Evolutionary conservation across 148 eudicot genomes (phyloP).

Genomic region (Rhododendron ferrugineum): DNA sequence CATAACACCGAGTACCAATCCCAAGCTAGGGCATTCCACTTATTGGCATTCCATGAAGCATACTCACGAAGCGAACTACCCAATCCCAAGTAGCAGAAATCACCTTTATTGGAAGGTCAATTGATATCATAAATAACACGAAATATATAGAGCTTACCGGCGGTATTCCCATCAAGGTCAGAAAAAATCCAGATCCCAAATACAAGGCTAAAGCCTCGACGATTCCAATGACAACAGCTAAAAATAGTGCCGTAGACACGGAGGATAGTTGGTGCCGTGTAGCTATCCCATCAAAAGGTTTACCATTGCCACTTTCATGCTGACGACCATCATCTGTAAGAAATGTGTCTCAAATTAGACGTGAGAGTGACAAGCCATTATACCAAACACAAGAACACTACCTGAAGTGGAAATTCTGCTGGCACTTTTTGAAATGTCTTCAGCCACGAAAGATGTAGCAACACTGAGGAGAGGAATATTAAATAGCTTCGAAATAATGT

Average conservation of each 20-base stretch:
- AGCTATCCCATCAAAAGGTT: conserved; percentile 19
- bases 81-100: background rate
- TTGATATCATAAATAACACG: background rate
- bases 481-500: conserved; percentile 80
- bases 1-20: background rate
- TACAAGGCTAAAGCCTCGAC: conserved; percentile 75
- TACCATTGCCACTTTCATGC: conserved; percentile 33
- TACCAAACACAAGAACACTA: conserved; percentile 12
- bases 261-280: conserved; percentile 77
- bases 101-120: background rate
- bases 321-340: conserved; percentile 17
- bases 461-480: conserved; percentile 97
- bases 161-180: conserved; percentile 81
- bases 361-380: background rate
- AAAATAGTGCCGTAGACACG: conserved; percentile 78
- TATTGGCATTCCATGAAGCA: background rate
- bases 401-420: conserved; percentile 32
- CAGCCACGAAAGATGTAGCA: conserved; percentile 94
- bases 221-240: conserved; percentile 76
- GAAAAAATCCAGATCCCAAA: conserved; percentile 75
- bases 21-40: conserved; percentile 7
- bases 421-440: conserved; percentile 69
- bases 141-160: conserved; percentile 32
- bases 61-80: background rate
- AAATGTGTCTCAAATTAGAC: conserved; percentile 9